Conservation (phyloP, 2,329 filamentous ascomycete genomes). For the Aschersonia sp. region DNA sequence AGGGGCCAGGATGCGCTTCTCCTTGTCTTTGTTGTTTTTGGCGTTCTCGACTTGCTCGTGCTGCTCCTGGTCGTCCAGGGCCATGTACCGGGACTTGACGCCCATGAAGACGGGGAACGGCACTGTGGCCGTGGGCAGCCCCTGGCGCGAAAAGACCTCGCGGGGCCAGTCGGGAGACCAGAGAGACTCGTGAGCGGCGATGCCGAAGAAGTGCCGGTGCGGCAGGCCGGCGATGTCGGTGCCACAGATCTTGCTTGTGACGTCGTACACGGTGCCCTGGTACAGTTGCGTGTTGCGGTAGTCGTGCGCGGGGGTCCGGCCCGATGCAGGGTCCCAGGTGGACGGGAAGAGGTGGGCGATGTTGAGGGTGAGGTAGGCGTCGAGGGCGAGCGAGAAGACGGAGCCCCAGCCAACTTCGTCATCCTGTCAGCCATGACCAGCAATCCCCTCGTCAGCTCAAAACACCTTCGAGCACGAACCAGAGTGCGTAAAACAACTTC, state of each 20-base stretch:
- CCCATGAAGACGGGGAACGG: not conserved
- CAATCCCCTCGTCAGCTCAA: not conserved
- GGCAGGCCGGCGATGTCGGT: not conserved
- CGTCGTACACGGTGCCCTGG: not conserved
- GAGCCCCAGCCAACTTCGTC: conserved; percentile 7
- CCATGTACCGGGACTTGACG: not conserved
- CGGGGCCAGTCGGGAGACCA: not conserved
- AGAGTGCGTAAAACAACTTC: no score
- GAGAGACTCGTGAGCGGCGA: not conserved
- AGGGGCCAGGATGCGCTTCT: not conserved
- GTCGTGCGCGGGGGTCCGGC: not conserved
- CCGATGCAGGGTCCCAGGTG: conserved; percentile 1
- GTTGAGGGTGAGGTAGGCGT: conserved; percentile 9
- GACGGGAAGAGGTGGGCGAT: conserved; percentile 6
- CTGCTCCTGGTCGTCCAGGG: not conserved
- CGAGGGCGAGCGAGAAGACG: conserved; percentile 7
- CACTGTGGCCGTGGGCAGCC: not conserved
- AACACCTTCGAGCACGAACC: no score
- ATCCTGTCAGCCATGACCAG: not conserved
- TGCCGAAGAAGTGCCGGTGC: not conserved
- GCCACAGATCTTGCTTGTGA: not conserved
- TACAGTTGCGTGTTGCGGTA: not conserved
- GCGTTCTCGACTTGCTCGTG: no score
- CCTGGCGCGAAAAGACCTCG: not conserved
- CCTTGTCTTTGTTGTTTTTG: not conserved